Evolutionary conservation across 441 rosid species (phyloP).

Genomic region (Eutrema salsugineum): DNA sequence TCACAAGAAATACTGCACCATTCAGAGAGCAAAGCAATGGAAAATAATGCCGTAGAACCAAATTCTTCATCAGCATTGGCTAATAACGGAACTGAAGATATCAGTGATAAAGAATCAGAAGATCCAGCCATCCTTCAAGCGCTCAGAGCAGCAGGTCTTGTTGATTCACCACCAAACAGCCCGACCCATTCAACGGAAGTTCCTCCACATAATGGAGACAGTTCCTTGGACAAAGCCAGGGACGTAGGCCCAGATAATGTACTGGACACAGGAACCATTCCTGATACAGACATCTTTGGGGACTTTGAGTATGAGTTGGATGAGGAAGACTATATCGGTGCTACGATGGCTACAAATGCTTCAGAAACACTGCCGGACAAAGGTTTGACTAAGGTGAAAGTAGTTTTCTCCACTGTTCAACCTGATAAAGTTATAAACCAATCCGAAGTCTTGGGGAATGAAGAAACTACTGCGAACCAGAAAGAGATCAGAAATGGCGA

Average conservation of each 20-base stretch:
- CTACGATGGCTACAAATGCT: slow-evolving; percentile 39
- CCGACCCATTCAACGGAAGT: slow-evolving; percentile 43
- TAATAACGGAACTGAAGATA: slow-evolving; percentile 36
- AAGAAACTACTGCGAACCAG: slow-evolving; percentile 18
- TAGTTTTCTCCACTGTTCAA: slow-evolving; percentile 60
- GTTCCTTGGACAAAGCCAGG: slow-evolving; percentile 30
- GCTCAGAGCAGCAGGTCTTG: slow-evolving; percentile 85
- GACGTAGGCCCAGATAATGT: slow-evolving; percentile 59
- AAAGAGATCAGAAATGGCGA: slow-evolving; percentile 1
- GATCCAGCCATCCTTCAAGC: slow-evolving; percentile 61
- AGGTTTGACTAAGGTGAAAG: slow-evolving; percentile 57
- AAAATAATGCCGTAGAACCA: slow-evolving; percentile 38
- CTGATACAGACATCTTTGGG: slow-evolving; percentile 80
- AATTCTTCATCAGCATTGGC: slow-evolving; percentile 34
- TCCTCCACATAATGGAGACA: slow-evolving; percentile 31
- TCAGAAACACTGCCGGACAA: slow-evolving; percentile 50
- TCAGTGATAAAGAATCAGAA: slow-evolving; percentile 32
- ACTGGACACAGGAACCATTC: slow-evolving; percentile 56
- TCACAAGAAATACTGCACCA: slow-evolving; percentile 77
- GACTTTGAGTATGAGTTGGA: slow-evolving; percentile 87
- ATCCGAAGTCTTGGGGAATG: slow-evolving; percentile 31
- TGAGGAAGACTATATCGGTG: slow-evolving; percentile 79
- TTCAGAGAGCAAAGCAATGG: slow-evolving; percentile 35
- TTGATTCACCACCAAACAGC: slow-evolving; percentile 93
- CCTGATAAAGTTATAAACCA: slow-evolving; percentile 44